Base-by-base conservation (phyloP, 371 early-diverging fungal species). In the Rhizopus arrhizus region DNA sequence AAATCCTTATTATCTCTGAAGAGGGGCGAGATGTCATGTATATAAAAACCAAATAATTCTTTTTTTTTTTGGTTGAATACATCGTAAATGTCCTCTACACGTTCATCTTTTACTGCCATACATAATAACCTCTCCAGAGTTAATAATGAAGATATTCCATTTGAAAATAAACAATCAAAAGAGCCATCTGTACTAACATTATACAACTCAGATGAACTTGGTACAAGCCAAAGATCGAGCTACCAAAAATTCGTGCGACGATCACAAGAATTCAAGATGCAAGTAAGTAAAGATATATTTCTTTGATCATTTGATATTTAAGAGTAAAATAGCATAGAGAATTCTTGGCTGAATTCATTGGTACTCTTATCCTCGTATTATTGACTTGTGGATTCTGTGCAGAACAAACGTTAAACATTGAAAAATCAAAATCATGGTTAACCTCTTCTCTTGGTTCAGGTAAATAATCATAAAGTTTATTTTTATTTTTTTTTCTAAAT, bases 301-400 rank as follows among this genome's bases (percentile, higher is more conserved):
- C 35, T 32, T 40, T 38, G 8, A 36, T 10, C 15, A 36, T 11
- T 9, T 9, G 0, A 11, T 9, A 36, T 36, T 11, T 36, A 36
- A 36, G 6, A 36, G 6, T 6, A 36, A 11, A 9, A 36, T 36
- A 78, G 74, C 73, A 79, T 66, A 78, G 90, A 61, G 88, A 89
- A 68, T 85, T 83, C 42, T 68, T 92, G 38, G 92, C 91, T 48
- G 94, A 93, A 80, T 90, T 92, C 61, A 77, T 91, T 58, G 94
- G 93, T 31, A 93, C 94, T 10, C 74, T 84, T 58, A 66, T 91
- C 13, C 73, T 93, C 35, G 72, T 92, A 8, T 51, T 89, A 41
- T 79, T 93, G 46, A 87, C 89, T 10, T 76, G 84, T 57, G 89
- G 90, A 31, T 85, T 85, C 16, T 77, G 85, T 16, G 87, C 87